Base-by-base conservation (phyloP, 2,329 filamentous ascomycete genomes). In the Penicillium sp. region DNA sequence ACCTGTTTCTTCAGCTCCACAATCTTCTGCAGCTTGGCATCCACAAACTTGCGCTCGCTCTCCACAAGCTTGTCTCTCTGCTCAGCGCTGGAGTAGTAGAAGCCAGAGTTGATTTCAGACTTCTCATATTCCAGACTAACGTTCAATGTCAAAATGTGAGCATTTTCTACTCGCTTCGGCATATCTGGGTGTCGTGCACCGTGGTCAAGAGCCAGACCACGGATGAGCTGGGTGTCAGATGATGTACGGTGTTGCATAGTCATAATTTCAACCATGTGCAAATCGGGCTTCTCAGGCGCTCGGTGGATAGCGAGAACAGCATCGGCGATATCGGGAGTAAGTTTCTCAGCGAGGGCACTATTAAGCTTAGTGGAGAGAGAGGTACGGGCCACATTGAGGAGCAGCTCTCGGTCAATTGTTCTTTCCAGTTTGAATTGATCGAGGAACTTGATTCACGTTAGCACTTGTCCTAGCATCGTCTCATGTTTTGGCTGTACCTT, bases 191-290 rank as follows among this genome's bases (percentile, higher is more conserved):
- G 92, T 60, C 92, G 80, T 9, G 92, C 89, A 51, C 92, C 92
- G 66, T 98, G 92, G 59, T 98, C 92, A 44, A 98, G 73, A 7
- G 87, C 92, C 41, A 98, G 75, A 43, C 92, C 92, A 50, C 85
- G 81, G 65, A 98, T 95, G 42, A 98, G 79, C 67, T 95, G 88
- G 40, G 92, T 98, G 66, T 98, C 92, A 20, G 92, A 86, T 42
- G 90, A 89, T 35, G 86, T 88, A 54, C 90, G 85, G 72, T 98
- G 92, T 72, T 98, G 92, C 90, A 98, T 96, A 66, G 94, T 96
- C 92, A 98, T 98, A 57, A 98, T 96, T 70, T 98, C 92, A 52
- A 98, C 77, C 92, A 98, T 98, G 73, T 96, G 90, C 59, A 98
- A 69, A 69, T 98, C 92, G 39, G 93, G 93, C 72, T 96, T 96